Evolutionary conservation across 192 early-diverging fungal genomes (phyloP), one percentile per base, ranked within the genome.

Genomic region (Chytriomyces sp.): DNA sequence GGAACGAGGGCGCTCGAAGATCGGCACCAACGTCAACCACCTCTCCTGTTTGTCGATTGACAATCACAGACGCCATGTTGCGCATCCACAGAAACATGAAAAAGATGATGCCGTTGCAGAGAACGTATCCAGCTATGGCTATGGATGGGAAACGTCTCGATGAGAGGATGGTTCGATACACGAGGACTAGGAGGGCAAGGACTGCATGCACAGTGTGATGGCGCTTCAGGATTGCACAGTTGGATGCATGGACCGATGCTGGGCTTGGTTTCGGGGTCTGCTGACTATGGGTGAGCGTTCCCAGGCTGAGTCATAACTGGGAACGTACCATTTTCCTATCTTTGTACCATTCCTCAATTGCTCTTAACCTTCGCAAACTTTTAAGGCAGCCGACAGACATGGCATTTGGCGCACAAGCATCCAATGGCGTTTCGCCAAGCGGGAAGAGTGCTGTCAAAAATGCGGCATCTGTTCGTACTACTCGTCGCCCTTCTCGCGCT

Each of bases 401-500:
- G n/a, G n/a, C n/a, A n/a, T n/a, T n/a, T n/a, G n/a, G n/a, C n/a
- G n/a, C n/a, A n/a, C n/a, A n/a, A n/a, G n/a, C n/a, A n/a, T n/a
- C n/a, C n/a, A n/a, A n/a, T n/a, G n/a, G n/a, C n/a, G n/a, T n/a
- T n/a, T n/a, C n/a, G n/a, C n/a, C n/a, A n/a, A n/a, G n/a, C n/a
- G n/a, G n/a, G n/a, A n/a, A n/a, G n/a, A n/a, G n/a, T n/a, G n/a
- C n/a, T n/a, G n/a, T n/a, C n/a, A n/a, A n/a, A 44, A 44, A 49
- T 49, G 44, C 14, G 22, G 44, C 57, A 22, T 14, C 19, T 26
- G 14, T 28, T 58, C 31, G 64, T 33, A 1, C n/a, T 66, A 8
- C 30, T 58, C 52, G 60, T 69, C 14, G 67, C 59, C 14, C 30
- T 80, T 34, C 14, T 75, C 4, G 74, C 30, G 77, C 77, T 66